Percentiles rank a stretch among this genome's conserved stretches.
These are phyloP conservation scores for Penicillium sumatraense DNA, from an alignment of 2,329 filamentous ascomycete species.

Conservation along the genomic window DNA sequence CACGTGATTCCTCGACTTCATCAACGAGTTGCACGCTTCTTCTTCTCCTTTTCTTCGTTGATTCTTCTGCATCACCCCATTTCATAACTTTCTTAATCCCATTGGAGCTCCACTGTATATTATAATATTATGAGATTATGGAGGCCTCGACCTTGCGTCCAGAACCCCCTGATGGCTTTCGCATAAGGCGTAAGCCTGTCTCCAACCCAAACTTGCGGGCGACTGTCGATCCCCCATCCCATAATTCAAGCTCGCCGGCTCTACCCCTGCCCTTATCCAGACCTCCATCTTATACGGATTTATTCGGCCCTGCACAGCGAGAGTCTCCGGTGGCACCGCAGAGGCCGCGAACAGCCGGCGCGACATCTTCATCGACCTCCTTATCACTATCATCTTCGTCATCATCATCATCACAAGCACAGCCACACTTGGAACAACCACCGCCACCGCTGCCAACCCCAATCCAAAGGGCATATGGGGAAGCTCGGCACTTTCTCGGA, in stretches of 20 bases:
- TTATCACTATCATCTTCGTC: neutral
- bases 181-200: constrained; percentile 26
- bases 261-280: constrained; percentile 9
- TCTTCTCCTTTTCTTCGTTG: too few species aligned
- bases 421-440: neutral
- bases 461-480: constrained; percentile 46
- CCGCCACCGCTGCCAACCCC: constrained; percentile 18
- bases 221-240: constrained; percentile 16
- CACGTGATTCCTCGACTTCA: too few species aligned
- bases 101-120: too few species aligned
- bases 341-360: constrained; percentile 21
- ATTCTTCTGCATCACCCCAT: too few species aligned
- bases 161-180: constrained; percentile 17
- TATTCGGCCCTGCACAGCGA: constrained; percentile 13
- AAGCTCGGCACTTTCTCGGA: constrained; percentile 68
- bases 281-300: constrained; percentile 24
- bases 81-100: too few species aligned
- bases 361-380: neutral
- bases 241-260: constrained; percentile 16
- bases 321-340: constrained; percentile 1
- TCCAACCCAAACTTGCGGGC: constrained; percentile 29
- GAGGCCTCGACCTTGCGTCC: constrained; percentile 17
- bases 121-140: constrained; percentile 9
- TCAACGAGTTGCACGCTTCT: too few species aligned
- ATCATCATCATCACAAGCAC: constrained; percentile 6